Conservation (phyloP, 2,329 filamentous ascomycete genomes). For the Penicillium sp. region DNA sequence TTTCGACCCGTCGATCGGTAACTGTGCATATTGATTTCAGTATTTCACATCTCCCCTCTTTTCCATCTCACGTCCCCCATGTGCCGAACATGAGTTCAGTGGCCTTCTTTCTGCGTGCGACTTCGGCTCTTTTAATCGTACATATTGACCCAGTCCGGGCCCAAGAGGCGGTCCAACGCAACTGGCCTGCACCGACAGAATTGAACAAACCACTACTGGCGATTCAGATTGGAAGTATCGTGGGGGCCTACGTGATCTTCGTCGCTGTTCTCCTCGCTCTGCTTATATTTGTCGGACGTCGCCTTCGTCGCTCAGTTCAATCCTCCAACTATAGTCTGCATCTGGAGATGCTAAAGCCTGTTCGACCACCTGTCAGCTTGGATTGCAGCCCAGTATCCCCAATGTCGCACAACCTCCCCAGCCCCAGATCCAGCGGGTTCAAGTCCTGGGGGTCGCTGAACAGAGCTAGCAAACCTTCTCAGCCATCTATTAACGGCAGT, state of each 20-base stretch:
- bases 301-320: slow-evolving; percentile 54
- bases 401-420: slow-evolving; percentile 32
- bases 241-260: slow-evolving; percentile 78
- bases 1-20: slow-evolving; percentile 23
- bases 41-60: slow-evolving; percentile 2
- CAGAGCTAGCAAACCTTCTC: slow-evolving; percentile 31
- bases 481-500: slow-evolving; percentile 56
- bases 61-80: slow-evolving; percentile 4
- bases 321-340: slow-evolving; percentile 54
- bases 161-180: slow-evolving; percentile 46
- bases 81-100: slow-evolving; percentile 21
- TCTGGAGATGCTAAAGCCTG: slow-evolving; percentile 59
- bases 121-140: slow-evolving; percentile 56
- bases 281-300: slow-evolving; percentile 63
- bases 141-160: slow-evolving; percentile 12
- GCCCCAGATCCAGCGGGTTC: slow-evolving; percentile 39
- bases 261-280: slow-evolving; percentile 71
- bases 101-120: slow-evolving; percentile 54
- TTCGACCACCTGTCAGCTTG: slow-evolving; percentile 28
- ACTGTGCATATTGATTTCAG: slow-evolving; percentile 17
- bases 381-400: slow-evolving; percentile 40
- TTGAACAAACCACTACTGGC: slow-evolving; percentile 69
- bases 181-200: slow-evolving; percentile 31
- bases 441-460: slow-evolving; percentile 40
- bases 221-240: slow-evolving; percentile 78